Percentiles rank a stretch among this genome's conserved stretches.
These are phyloP conservation scores for Sclerotinia subarctica DNA, from an alignment of 2,329 filamentous ascomycete genomes.

Conservation along the genomic window DNA sequence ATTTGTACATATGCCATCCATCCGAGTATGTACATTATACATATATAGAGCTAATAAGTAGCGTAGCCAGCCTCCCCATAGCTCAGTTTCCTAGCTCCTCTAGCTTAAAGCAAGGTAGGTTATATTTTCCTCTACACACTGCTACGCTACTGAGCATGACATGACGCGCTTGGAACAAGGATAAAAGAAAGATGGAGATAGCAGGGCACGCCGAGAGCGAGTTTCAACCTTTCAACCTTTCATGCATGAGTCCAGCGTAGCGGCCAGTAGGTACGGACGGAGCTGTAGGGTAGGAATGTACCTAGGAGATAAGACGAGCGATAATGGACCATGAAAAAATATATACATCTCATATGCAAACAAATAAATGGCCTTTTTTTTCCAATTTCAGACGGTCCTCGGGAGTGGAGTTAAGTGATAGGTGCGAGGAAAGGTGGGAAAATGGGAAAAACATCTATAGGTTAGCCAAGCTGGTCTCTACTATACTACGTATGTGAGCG, in stretches of 20 bases:
- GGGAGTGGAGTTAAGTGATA: background rate
- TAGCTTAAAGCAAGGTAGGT: background rate
- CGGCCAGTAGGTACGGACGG: background rate
- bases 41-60: no score
- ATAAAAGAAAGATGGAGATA: background rate
- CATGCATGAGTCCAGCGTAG: background rate
- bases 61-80: background rate
- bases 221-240: no score
- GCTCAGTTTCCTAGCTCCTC: background rate
- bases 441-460: background rate
- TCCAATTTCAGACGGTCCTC: background rate
- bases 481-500: background rate
- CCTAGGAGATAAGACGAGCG: background rate
- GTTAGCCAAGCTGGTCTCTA: no score
- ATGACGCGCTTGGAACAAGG: slow-evolving; percentile 5
- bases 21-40: background rate
- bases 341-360: background rate
- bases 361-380: background rate
- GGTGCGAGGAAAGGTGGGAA: background rate
- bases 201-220: background rate
- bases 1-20: background rate
- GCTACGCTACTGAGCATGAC: background rate
- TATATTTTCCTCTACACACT: background rate
- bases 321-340: slow-evolving; percentile 8
- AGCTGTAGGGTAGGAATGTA: no score